Conservation (phyloP, 2,329 filamentous ascomycete species). For the Aspergillus pseudotamarii region DNA sequence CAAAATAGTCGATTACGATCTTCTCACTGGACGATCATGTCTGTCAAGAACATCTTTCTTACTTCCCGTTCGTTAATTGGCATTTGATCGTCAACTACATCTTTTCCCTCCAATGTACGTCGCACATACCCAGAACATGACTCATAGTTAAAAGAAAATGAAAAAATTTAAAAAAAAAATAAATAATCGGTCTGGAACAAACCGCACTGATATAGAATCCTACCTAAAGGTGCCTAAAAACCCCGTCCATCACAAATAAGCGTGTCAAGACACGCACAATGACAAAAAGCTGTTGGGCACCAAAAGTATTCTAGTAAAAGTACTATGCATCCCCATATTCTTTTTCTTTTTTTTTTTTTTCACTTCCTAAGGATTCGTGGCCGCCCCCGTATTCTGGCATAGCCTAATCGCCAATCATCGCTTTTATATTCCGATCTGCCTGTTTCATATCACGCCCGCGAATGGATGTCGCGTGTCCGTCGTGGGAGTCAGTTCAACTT, state of each 20-base stretch:
- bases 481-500: background rate
- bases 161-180: too few relatives aligned
- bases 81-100: background rate
- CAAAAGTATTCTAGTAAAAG: background rate
- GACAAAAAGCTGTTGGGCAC: background rate
- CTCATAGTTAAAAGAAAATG: background rate
- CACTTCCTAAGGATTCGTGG: background rate
- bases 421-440: background rate
- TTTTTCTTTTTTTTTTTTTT: background rate
- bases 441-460: background rate
- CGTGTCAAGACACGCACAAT: background rate
- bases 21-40: background rate
- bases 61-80: background rate
- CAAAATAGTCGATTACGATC: background rate
- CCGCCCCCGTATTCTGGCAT: background rate
- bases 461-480: background rate
- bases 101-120: background rate
- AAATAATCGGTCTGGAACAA: background rate
- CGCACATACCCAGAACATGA: background rate
- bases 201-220: background rate
- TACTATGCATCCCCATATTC: background rate
- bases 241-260: background rate
- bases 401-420: background rate
- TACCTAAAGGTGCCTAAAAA: background rate
- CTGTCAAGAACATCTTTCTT: background rate